Percentiles rank a stretch among this genome's conserved stretches.
These are phyloP conservation scores for Gracilaria gracilis DNA, from an alignment of 23 red algal genomes.

Conservation along the genomic window DNA sequence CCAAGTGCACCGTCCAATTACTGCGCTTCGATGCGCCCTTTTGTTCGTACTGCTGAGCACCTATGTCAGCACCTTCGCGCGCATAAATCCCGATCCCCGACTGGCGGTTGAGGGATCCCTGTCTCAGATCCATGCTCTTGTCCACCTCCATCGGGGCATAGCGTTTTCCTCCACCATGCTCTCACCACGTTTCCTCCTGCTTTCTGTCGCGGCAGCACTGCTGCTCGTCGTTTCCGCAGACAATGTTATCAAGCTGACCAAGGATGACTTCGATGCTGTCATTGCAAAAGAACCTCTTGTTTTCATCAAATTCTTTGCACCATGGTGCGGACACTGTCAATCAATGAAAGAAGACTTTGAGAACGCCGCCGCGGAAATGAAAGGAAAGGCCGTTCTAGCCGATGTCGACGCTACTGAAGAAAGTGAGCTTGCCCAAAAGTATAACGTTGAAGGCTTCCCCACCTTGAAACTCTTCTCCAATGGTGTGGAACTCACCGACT, in stretches of 20 bases:
- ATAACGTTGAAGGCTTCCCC: slow-evolving; percentile 92
- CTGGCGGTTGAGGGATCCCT: too few relatives aligned
- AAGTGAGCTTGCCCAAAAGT: slow-evolving; percentile 85
- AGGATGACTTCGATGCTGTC: slow-evolving; percentile 65
- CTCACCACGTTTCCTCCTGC: not conserved
- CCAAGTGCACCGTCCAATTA: too few relatives aligned
- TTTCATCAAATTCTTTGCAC: slow-evolving; percentile 93
- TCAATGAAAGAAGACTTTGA: slow-evolving; percentile 85
- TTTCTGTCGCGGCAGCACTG: not conserved
- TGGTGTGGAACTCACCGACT: slow-evolving; percentile 88
- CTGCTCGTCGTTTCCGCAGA: slow-evolving; percentile 26
- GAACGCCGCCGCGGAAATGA: slow-evolving; percentile 76
- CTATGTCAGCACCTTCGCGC: too few relatives aligned
- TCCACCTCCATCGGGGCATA: too few relatives aligned
- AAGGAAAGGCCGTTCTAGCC: slow-evolving; percentile 86
- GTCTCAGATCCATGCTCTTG: too few relatives aligned
- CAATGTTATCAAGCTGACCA: slow-evolving; percentile 77
- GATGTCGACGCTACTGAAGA: slow-evolving; percentile 95
- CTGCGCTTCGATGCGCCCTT: too few relatives aligned
- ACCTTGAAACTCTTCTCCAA: slow-evolving; percentile 95
- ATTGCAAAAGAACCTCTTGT: slow-evolving; percentile 77
- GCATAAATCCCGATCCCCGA: too few relatives aligned
- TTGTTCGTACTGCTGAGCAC: too few relatives aligned
- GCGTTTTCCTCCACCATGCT: not conserved
- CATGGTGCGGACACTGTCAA: slow-evolving; percentile 99